These are phyloP conservation scores for Podospora didyma DNA, from an alignment of 495 filamentous ascomycete species.

Conservation along the genomic window DNA sequence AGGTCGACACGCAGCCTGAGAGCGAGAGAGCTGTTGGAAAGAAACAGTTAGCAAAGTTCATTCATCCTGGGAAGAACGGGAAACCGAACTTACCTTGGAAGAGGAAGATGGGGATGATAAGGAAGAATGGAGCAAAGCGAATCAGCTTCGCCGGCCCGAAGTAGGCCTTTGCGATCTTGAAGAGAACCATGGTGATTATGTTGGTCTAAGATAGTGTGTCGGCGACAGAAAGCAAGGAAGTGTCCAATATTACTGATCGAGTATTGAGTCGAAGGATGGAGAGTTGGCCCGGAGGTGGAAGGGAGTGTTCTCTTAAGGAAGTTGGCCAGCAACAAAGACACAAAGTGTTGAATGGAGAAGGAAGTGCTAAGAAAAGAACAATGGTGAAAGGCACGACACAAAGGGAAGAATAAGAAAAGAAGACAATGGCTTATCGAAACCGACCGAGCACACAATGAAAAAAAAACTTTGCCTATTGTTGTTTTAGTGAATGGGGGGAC, in stretches of 20 bases:
- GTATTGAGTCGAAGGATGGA: background rate
- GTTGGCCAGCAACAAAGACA: conserved; percentile 20
- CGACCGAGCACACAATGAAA: background rate
- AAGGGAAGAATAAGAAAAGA: conserved; percentile 3
- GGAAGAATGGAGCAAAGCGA: conserved; percentile 13
- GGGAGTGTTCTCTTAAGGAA: background rate
- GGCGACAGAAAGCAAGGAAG: background rate
- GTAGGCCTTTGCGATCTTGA: background rate
- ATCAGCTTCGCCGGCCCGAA: background rate
- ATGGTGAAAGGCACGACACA: conserved; percentile 1
- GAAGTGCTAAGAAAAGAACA: conserved; percentile 1
- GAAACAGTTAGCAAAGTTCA: background rate
- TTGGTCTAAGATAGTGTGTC: too few relatives aligned
- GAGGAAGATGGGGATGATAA: conserved; percentile 26
- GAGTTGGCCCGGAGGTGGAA: background rate
- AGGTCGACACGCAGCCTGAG: conserved; percentile 26
- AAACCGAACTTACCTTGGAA: conserved; percentile 14
- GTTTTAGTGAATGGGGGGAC: background rate
- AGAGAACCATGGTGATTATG: background rate
- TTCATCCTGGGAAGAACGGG: background rate
- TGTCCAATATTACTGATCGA: background rate
- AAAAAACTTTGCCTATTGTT: background rate
- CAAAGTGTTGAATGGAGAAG: background rate
- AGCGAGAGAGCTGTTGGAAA: conserved; percentile 22
- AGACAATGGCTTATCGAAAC: background rate